Base-by-base conservation (phyloP, 345 rosid genomes). In the Clarkia xantiana region DNA sequence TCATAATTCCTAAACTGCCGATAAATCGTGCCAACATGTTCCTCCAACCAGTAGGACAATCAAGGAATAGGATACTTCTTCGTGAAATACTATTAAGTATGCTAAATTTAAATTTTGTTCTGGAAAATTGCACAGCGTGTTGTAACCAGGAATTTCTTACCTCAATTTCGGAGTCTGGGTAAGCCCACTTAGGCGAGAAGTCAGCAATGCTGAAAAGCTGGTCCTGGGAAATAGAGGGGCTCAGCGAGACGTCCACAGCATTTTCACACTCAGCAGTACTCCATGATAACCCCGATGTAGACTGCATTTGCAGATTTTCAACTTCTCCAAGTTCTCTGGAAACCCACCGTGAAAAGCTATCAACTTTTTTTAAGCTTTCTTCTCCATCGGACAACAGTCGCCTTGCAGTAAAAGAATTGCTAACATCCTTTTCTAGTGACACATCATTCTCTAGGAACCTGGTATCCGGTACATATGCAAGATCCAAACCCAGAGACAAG, bases 331-430 rank as follows among this genome's bases (percentile, higher is more conserved):
- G 81, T 65, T 84, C 97, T 71, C 68, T 80, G 48, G 72, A 64
- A 41, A 76, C 62, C 97, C 97, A 84, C 29, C 93, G 75, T 56
- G 91, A 79, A 62, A 88, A 88, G 71, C 97, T 88, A 56, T n/a
- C n/a, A n/a, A n/a, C n/a, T n/a, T n/a, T n/a, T n/a, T n/a, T n/a
- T n/a, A n/a, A n/a, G n/a, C n/a, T n/a, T n/a, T n/a, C n/a, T n/a
- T n/a, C n/a, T n/a, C n/a, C n/a, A n/a, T n/a, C n/a, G n/a, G n/a
- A n/a, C 39, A 88, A 73, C 42, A 74, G 56, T 53, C 66, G 73
- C 70, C 67, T 84, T 34, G 60, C 51, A 48, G 70, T 12, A 1
- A 69, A 57, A 53, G 63, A 11, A 50, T 57, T 60, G 59, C 62
- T 71, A 58, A 58, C 54, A 62, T 61, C 81, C 53, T 78, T 70